Percentiles rank a stretch among this genome's conserved stretches.
Evolutionary conservation across 2,329 filamentous ascomycete genomes (phyloP).

Genomic region (Pleoardoris graminearum): DNA sequence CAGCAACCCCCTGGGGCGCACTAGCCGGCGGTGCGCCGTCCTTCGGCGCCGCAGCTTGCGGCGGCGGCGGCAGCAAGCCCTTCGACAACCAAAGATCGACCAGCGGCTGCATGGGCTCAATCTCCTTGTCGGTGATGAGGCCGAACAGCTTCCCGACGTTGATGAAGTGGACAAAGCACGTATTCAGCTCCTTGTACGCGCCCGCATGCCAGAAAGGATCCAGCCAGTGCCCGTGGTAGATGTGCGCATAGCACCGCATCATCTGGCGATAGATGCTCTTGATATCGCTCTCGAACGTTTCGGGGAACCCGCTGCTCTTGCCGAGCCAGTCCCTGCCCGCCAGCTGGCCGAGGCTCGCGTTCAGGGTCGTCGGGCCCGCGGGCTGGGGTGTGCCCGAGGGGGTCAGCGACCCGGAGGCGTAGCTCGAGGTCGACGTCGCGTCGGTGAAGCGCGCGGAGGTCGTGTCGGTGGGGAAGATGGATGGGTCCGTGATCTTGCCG

Average conservation of each 20-base stretch:
- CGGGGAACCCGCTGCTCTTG: conserved; percentile 74
- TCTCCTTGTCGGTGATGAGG: conserved; percentile 81
- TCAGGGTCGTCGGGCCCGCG: conserved; percentile 51
- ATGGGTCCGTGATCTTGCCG: conserved; percentile 87
- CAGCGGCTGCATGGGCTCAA: conserved; percentile 93
- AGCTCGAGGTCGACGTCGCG: too few relatives aligned
- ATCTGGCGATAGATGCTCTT: conserved; percentile 65
- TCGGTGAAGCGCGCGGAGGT: too few relatives aligned
- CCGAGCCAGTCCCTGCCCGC: conserved; percentile 79
- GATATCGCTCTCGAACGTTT: conserved; percentile 69
- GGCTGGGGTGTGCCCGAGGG: conserved; percentile 51
- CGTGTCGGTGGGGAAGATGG: conserved; percentile 87
- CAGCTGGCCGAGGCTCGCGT: conserved; percentile 63
- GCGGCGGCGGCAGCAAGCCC: conserved; percentile 70
- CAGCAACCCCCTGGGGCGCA: conserved; percentile 23
- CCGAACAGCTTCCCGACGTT: conserved; percentile 73
- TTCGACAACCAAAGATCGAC: conserved; percentile 91
- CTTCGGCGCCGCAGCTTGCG: conserved; percentile 16
- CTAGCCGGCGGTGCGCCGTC: conserved; percentile 21
- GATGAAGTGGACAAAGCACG: conserved; percentile 58
- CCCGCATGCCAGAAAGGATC: conserved; percentile 55
- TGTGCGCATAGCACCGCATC: conserved; percentile 59
- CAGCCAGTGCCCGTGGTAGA: conserved; percentile 58
- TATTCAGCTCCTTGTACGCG: conserved; percentile 56
- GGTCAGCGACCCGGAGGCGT: conserved; percentile 57